phyloP scores from a whole-genome alignment of 129 eudicot genomes.

The Cynara cardunculus region DNA sequence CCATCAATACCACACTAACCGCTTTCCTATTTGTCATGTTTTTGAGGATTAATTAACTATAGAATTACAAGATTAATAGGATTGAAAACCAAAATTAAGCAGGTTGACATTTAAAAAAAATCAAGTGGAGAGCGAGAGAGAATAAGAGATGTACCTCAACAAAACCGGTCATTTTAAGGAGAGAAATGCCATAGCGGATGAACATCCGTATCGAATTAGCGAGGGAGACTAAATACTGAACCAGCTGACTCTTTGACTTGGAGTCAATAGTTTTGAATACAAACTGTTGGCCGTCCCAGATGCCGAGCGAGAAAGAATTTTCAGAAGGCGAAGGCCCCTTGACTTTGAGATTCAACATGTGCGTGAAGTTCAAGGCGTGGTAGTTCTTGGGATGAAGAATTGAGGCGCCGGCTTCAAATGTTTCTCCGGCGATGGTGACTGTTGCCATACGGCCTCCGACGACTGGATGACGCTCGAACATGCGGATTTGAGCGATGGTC shows the following conservation, averaged over 20 bases:
- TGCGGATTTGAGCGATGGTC: constrained; percentile 30
- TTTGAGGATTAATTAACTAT: background rate
- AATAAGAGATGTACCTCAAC: constrained; percentile 53
- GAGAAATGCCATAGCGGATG: constrained; percentile 67
- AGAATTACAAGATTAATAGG: background rate
- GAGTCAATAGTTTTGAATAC: constrained; percentile 56
- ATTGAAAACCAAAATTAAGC: background rate
- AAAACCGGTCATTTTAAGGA: constrained; percentile 62
- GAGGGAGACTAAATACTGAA: constrained; percentile 37
- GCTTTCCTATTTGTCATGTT: background rate
- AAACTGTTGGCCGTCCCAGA: constrained; percentile 74
- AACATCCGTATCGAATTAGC: constrained; percentile 51
- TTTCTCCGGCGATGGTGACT: constrained; percentile 61
- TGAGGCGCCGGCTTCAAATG: constrained; percentile 93
- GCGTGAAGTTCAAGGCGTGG: constrained; percentile 61
- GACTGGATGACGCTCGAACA: constrained; percentile 65
- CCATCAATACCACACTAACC: background rate
- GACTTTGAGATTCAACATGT: constrained; percentile 31
- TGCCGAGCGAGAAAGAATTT: constrained; percentile 48
- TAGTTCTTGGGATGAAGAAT: constrained; percentile 89
- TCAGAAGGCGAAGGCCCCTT: constrained; percentile 30
- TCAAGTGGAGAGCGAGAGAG: background rate
- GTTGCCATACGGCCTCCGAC: constrained; percentile 99
- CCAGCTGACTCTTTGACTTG: constrained; percentile 33
- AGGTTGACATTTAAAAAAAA: background rate